Percentiles rank a stretch among this genome's conserved stretches.
Conservation (phyloP, 179 eudicot genomes). For the Beta corolliflora region DNA sequence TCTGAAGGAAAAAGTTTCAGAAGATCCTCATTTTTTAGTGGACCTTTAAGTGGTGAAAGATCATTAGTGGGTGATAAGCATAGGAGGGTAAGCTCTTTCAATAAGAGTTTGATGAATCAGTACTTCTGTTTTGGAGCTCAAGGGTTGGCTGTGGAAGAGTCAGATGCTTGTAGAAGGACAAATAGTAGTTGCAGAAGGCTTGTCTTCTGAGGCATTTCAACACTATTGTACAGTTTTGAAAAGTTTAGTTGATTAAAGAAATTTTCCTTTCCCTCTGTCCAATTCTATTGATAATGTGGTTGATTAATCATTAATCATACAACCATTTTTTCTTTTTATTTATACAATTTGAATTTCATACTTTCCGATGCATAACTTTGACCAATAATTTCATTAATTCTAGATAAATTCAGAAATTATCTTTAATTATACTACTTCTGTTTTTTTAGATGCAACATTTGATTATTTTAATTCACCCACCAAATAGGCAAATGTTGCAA, state of each 20-base stretch:
- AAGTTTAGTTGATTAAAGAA: no score
- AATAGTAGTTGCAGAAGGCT: constrained; percentile 39
- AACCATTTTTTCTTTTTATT: no score
- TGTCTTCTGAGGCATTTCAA: constrained; percentile 28
- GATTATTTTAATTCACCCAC: no score
- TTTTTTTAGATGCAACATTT: no score
- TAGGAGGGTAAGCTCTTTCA: constrained; percentile 44
- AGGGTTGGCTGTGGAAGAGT: constrained; percentile 58
- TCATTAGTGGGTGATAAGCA: constrained; percentile 30
- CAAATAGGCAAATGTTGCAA: no score
- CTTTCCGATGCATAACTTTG: no score
- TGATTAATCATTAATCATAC: not conserved
- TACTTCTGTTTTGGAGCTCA: constrained; percentile 90
- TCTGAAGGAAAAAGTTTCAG: constrained; percentile 13
- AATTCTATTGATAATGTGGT: not conserved
- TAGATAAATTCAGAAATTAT: no score
- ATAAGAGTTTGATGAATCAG: constrained; percentile 65
- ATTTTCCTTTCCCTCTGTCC: not conserved
- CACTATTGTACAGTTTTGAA: no score
- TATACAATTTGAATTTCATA: no score
- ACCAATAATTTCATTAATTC: no score
- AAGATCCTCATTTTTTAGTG: constrained; percentile 39
- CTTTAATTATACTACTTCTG: no score
- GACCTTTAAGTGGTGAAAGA: constrained; percentile 36
- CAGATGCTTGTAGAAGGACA: constrained; percentile 24